Base-by-base conservation (phyloP, 495 filamentous ascomycete genomes). In the Aspergillus panamensis region DNA sequence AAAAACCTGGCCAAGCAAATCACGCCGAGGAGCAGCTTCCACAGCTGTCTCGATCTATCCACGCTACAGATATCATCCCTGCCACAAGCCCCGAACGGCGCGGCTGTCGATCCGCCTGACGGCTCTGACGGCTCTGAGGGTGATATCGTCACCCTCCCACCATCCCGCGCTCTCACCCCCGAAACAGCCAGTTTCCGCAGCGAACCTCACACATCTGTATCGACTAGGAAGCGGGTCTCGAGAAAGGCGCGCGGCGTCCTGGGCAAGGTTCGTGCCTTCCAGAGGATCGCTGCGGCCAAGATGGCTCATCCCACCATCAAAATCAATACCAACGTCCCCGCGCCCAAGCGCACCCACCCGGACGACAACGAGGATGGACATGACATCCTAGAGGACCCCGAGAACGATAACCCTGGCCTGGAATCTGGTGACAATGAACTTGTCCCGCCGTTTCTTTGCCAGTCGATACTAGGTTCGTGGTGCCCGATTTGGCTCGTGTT, bases 21-120 rank as follows among this genome's bases (percentile, higher is more conserved):
- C 45, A 65, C 71, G 62, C 67, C 69, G 61, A 71, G 74, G 73
- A 73, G 71, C 76, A 77, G 76, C 76, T 77, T 71, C 60, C 66
- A 72, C 68, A 77, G 76, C 76, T 79, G 74, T 76, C 74, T 75
- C 70, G 74, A 79, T 77, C 71, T 79, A 66, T 77, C 76, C 19
- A 66, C 70, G 60, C 67, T 77, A 62, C 74, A 76, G 67, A 77
- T 75, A 62, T 71, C 67, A 62, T 69, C 66, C 61, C 55, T 61
- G 62, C 63, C 59, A 50, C 64, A 67, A 25, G 59, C 67, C 51
- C 59, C 68, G 20, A 55, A 60, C 56, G 62, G 63, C 57, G 55
- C 62, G 14, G 47, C 48, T 63, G 55, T 59, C 59, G 62, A 65
- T 62, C 58, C 62, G 47, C 57, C 68, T 50, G 60, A 66, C 66